Percentiles rank a stretch among this genome's conserved stretches.
Conservation (phyloP, 495 filamentous ascomycete species). For the Daldinia concentrica region DNA sequence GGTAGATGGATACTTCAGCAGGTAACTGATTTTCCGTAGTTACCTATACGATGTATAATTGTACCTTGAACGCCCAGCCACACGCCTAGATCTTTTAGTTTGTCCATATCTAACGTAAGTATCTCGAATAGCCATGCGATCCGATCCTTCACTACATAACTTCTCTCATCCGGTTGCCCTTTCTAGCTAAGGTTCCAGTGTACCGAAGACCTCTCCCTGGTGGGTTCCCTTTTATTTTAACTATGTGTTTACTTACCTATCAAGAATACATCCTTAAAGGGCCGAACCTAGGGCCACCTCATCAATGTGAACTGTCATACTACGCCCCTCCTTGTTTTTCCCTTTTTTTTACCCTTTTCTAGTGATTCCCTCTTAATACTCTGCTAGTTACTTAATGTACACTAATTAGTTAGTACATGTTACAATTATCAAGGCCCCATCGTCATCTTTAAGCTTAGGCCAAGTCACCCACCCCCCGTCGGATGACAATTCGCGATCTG, state of each 20-base stretch:
- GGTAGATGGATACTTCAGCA: too few species aligned
- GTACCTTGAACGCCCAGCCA: constrained; percentile 21
- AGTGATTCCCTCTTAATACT: constrained; percentile 8
- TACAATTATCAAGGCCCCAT: constrained; percentile 31
- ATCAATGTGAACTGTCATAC: constrained; percentile 34
- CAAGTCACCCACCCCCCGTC: constrained; percentile 28
- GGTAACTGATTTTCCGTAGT: too few species aligned
- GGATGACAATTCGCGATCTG: constrained; percentile 44
- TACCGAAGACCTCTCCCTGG: constrained; percentile 21
- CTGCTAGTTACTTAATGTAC: neutral
- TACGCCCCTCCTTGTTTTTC: constrained; percentile 32
- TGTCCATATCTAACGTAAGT: neutral
- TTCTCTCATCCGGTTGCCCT: constrained; percentile 12
- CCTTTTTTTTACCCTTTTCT: neutral
- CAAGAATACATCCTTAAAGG: neutral
- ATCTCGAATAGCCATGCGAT: constrained; percentile 28
- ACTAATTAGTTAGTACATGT: neutral
- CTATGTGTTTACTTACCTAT: constrained; percentile 4
- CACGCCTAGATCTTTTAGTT: constrained; percentile 34
- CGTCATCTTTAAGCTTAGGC: constrained; percentile 33
- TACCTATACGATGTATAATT: neutral
- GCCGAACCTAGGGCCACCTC: constrained; percentile 31
- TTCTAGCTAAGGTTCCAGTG: constrained; percentile 28
- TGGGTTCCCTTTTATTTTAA: constrained; percentile 12
- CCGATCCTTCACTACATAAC: constrained; percentile 32